A percentile compares a stretch with the other conserved stretches of the same genome.
phyloP scores from a whole-genome alignment of 2,329 filamentous ascomycete genomes.

The Trichoderma koningiopsis region DNA sequence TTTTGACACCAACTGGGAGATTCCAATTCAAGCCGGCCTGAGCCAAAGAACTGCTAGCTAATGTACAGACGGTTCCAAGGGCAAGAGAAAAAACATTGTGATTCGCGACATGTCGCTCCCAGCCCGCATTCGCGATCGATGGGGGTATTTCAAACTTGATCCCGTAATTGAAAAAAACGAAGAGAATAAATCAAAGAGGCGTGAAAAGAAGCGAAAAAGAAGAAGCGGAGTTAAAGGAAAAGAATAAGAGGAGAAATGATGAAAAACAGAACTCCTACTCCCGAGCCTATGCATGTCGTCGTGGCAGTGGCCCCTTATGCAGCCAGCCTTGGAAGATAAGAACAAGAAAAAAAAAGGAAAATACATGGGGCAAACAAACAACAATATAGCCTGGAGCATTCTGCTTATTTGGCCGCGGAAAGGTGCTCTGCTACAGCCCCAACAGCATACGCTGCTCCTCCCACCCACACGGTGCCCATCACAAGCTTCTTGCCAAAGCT shows the following conservation, averaged over 20 bases:
- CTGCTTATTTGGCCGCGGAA: constrained; percentile 42
- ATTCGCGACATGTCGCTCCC: constrained; percentile 21
- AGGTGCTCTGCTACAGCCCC: constrained; percentile 63
- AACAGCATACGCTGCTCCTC: constrained; percentile 58
- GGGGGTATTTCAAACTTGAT: constrained; percentile 25
- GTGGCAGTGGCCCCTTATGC: constrained; percentile 11
- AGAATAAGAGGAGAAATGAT: background rate
- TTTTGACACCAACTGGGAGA: constrained; percentile 2
- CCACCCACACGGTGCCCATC: constrained; percentile 57
- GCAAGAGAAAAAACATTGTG: background rate
- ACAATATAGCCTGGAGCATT: background rate
- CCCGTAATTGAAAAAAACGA: background rate
- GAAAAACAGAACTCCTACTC: constrained; percentile 18
- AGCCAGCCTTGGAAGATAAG: background rate
- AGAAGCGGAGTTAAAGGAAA: background rate
- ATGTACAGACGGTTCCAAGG: constrained; percentile 5
- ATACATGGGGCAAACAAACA: too few relatives aligned
- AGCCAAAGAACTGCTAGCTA: constrained; percentile 16
- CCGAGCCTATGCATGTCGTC: constrained; percentile 17
- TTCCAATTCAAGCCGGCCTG: constrained; percentile 14
- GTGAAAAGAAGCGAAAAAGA: background rate
- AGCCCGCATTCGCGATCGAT: constrained; percentile 25
- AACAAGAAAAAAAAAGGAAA: background rate
- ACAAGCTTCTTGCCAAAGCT: constrained; percentile 51
- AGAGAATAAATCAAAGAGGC: background rate